A percentile compares a stretch with the other conserved stretches of the same genome.
These are phyloP conservation scores for Stephania japonica DNA, from an alignment of 164 flowering plant genomes.

Conservation along the genomic window DNA sequence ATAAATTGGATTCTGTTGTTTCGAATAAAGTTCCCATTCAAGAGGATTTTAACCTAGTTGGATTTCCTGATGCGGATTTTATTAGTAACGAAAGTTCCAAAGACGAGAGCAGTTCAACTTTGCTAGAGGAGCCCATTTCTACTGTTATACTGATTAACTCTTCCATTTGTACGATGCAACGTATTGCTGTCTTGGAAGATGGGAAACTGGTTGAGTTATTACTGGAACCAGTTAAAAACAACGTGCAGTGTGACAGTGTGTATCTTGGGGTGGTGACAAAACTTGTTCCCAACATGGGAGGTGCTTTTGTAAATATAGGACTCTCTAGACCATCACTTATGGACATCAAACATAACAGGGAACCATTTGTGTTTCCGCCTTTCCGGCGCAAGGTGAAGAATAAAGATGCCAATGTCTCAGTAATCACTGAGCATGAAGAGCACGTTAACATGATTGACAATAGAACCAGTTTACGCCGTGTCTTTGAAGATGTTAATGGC, in stretches of 20 bases:
- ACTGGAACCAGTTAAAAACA: slow-evolving; percentile 82
- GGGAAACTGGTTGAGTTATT: slow-evolving; percentile 77
- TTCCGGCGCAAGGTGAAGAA: slow-evolving; percentile 35
- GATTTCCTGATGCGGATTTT: slow-evolving; percentile 20
- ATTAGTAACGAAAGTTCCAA: slow-evolving; percentile 29
- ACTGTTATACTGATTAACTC: slow-evolving; percentile 81
- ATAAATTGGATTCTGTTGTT: slow-evolving; percentile 14
- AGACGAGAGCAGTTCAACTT: slow-evolving; percentile 25
- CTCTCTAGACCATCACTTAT: slow-evolving; percentile 68
- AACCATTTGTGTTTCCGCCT: slow-evolving; percentile 76
- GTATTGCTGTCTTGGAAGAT: slow-evolving; percentile 89
- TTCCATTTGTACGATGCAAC: slow-evolving; percentile 90
- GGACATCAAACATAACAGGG: slow-evolving; percentile 67
- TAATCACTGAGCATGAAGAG: slow-evolving; percentile 20
- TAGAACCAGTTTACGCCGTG: slow-evolving; percentile 21
- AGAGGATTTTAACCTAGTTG: slow-evolving; percentile 14
- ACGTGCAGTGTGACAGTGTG: slow-evolving; percentile 84
- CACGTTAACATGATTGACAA: slow-evolving; percentile 17
- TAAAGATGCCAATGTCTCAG: slow-evolving; percentile 26
- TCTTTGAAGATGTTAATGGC: slow-evolving; percentile 27
- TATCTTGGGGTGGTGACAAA: slow-evolving; percentile 83
- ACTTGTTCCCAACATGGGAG: slow-evolving; percentile 93
- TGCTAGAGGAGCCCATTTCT: slow-evolving; percentile 38
- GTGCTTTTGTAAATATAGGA: slow-evolving; percentile 95
- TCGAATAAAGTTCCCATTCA: slow-evolving; percentile 14